Evolutionary conservation across 2,329 filamentous ascomycete genomes (phyloP), one percentile per base, ranked within the genome.

Genomic region (Talaromyces sp.): DNA sequence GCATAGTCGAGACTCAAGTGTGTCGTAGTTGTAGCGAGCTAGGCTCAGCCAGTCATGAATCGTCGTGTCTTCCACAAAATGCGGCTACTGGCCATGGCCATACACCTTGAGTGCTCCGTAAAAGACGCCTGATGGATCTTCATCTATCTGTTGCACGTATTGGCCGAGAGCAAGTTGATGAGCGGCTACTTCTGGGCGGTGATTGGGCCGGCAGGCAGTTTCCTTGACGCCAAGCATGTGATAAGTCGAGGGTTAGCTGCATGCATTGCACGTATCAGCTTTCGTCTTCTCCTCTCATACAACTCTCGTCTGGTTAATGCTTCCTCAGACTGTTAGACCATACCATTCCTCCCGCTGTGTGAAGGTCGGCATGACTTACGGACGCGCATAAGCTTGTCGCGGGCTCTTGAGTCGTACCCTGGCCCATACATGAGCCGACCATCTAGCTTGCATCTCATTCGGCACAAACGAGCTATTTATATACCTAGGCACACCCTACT

Each of bases 171-270:
- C 19, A 10, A 35, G 50, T n/a, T 54, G 39, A 57, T 13, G 22
- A 33, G 61, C 61, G 61, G 50, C 52, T 63, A 57, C 14, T 10
- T 33, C n/a, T 45, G 10, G 24, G 19, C 50, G 35, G 37, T 24
- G 50, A 63, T 63, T 63, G 61, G 60, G 14, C 22, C 7, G 16
- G 37, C 43, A n/a, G 31, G 3, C 43, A 33, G 59, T 24, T 37
- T 62, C 19, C 27, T 43, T 13, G 31, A 48, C 27, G 58, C 58
- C 58, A 47, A 39, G 60, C 9, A 10, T 54, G 61, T 63, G 61
- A 63, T 22, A 22, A 48, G 60, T 62, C 50, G 19, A 35, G 39
- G 61, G 43, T 22, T 47, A 57, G 61, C 39, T 63, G 61, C 61
- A 45, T n/a, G 19, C 45, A 11, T 57, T 39, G 45, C 61, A 33